Conservation (phyloP, 768 basidiomycete species). For the Mycena filopes region DNA sequence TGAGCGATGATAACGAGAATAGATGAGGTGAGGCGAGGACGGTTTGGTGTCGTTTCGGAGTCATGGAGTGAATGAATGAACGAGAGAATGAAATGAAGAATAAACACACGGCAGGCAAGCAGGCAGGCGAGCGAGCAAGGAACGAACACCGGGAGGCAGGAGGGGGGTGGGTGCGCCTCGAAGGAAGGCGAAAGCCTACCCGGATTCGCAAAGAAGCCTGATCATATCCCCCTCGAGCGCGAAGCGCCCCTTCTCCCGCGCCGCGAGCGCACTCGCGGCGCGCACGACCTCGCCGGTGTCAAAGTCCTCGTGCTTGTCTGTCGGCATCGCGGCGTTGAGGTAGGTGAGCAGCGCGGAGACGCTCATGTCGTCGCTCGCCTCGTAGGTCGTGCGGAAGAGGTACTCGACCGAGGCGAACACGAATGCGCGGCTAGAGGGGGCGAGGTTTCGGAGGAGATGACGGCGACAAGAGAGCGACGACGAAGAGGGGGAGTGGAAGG, state of each 20-base stretch:
- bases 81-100: background rate
- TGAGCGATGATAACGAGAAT: no score
- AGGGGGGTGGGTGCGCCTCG: no score
- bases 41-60: no score
- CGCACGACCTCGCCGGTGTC: conserved; percentile 78
- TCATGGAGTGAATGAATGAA: no score
- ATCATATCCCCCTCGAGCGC: conserved; percentile 31
- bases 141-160: background rate
- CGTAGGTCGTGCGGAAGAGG: conserved; percentile 77
- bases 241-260: conserved; percentile 22
- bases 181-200: background rate
- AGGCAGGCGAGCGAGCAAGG: background rate
- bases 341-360: conserved; percentile 76
- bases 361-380: conserved; percentile 71
- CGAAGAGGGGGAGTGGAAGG: conserved; percentile 12
- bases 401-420: conserved; percentile 69
- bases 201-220: conserved; percentile 12
- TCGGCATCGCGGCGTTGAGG: conserved; percentile 80
- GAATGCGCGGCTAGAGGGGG: conserved; percentile 64
- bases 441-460: conserved; percentile 23
- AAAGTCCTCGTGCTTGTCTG: conserved; percentile 85
- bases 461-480: conserved; percentile 7
- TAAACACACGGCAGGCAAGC: background rate
- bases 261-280: conserved; percentile 43
- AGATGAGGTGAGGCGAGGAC: no score